Percentiles rank a stretch among this genome's conserved stretches.
Evolutionary conservation across 1,139 yeast species (phyloP).

Genomic region (Candida tetrigidarum): DNA sequence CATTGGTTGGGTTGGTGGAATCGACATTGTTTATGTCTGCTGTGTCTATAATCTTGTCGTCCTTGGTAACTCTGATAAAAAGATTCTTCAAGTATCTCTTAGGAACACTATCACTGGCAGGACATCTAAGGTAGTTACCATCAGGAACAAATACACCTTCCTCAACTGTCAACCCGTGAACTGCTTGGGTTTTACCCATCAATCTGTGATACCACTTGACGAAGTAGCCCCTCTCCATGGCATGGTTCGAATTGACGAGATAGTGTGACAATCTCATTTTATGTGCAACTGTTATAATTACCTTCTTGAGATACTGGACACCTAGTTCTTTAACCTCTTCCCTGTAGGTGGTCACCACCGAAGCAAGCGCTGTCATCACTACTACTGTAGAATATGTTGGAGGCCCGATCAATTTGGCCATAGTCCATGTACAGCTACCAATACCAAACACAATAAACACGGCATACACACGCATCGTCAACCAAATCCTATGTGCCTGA

Average conservation of each 20-base stretch:
- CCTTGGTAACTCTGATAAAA: conserved; percentile 83
- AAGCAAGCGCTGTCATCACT: background rate
- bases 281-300: conserved; percentile 60
- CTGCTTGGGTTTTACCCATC: conserved; percentile 34
- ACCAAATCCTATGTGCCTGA: conserved; percentile 73
- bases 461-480: conserved; percentile 80
- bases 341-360: background rate
- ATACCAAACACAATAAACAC: conserved; percentile 74
- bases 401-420: conserved; percentile 40
- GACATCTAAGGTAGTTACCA: conserved; percentile 86
- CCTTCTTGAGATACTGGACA: conserved; percentile 27
- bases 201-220: conserved; percentile 28
- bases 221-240: conserved; percentile 75
- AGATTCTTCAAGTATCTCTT: conserved; percentile 63
- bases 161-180: background rate
- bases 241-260: conserved; percentile 67
- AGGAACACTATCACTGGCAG: conserved; percentile 77
- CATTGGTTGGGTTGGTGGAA: too few relatives aligned
- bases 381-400: conserved; percentile 16
- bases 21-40: background rate
- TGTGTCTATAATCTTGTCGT: conserved; percentile 54
- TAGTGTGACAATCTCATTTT: conserved; percentile 77
- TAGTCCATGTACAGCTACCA: conserved; percentile 62
- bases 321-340: background rate
- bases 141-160: conserved; percentile 59